Evolutionary conservation across 2,329 filamentous ascomycete species (phyloP).

Genomic region (Calycina herbarum): DNA sequence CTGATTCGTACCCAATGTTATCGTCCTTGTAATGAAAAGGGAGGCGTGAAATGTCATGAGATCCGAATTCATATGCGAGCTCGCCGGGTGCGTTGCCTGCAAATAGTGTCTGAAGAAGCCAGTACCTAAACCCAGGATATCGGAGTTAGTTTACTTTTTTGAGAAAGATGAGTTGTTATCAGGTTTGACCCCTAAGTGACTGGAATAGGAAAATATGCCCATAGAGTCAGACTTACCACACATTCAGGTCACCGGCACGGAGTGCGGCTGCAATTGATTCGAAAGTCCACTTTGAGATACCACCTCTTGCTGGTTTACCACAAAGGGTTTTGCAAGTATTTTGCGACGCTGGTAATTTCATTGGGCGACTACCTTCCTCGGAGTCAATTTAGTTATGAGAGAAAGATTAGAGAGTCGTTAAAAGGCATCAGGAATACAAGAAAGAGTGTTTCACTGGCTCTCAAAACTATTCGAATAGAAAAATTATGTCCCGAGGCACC

Average conservation of each 20-base stretch:
- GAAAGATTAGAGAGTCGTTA: background rate
- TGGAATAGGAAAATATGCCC: too few relatives aligned
- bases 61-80: background rate
- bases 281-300: background rate
- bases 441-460: too few relatives aligned
- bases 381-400: too few relatives aligned
- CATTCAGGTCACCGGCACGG: background rate
- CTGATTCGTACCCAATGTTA: background rate
- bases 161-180: too few relatives aligned
- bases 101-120: background rate
- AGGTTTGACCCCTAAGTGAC: too few relatives aligned
- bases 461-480: too few relatives aligned
- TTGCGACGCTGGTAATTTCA: background rate
- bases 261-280: background rate
- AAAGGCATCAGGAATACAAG: background rate
- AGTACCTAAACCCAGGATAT: too few relatives aligned
- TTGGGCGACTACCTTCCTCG: background rate
- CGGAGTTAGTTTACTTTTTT: too few relatives aligned
- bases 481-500: background rate
- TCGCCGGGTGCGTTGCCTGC: background rate
- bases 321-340: background rate
- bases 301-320: background rate
- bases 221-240: background rate
- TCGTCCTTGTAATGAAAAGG: background rate
- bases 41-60: background rate